Evolutionary conservation across 2,329 filamentous ascomycete genomes (phyloP).

Genomic region (Arthrinium puccinioides): DNA sequence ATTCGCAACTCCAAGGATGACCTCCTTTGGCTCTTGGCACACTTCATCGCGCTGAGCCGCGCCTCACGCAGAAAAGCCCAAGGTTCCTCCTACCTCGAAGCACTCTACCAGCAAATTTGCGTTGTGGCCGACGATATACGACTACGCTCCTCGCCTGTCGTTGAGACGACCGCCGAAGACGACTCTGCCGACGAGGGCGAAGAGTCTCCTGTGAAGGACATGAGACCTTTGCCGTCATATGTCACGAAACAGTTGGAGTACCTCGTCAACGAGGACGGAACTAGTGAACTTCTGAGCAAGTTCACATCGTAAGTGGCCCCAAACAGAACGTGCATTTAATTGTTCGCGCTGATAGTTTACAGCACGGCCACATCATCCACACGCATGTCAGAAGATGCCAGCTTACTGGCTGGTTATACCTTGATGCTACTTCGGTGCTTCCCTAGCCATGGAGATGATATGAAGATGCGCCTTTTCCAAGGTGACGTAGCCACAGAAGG

Average conservation of each 20-base stretch:
- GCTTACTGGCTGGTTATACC: constrained; percentile 76
- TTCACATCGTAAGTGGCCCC: constrained; percentile 33
- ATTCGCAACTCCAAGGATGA: constrained; percentile 25
- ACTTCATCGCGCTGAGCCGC: constrained; percentile 54
- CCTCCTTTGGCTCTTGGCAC: constrained; percentile 58
- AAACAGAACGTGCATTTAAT: too few relatives aligned
- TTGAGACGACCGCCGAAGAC: constrained; percentile 13
- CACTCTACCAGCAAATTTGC: constrained; percentile 47
- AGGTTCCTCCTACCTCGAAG: constrained; percentile 33
- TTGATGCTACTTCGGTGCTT: constrained; percentile 82
- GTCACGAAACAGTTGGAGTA: constrained; percentile 60
- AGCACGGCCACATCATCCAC: constrained; percentile 22
- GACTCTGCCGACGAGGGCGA: constrained; percentile 31
- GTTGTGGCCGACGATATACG: constrained; percentile 44
- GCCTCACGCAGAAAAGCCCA: constrained; percentile 16
- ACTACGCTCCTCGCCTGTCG: constrained; percentile 20
- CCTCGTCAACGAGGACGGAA: constrained; percentile 68
- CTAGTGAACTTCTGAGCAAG: constrained; percentile 51
- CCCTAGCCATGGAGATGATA: constrained; percentile 73
- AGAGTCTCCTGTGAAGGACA: constrained; percentile 22
- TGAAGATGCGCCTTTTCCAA: constrained; percentile 88
- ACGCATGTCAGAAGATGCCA: constrained; percentile 51
- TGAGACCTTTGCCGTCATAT: constrained; percentile 40
- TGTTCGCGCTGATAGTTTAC: too few relatives aligned
- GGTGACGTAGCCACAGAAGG: constrained; percentile 49